These are phyloP conservation scores for Chondrus crispus DNA, from an alignment of 23 red algal species.

Conservation along the genomic window DNA sequence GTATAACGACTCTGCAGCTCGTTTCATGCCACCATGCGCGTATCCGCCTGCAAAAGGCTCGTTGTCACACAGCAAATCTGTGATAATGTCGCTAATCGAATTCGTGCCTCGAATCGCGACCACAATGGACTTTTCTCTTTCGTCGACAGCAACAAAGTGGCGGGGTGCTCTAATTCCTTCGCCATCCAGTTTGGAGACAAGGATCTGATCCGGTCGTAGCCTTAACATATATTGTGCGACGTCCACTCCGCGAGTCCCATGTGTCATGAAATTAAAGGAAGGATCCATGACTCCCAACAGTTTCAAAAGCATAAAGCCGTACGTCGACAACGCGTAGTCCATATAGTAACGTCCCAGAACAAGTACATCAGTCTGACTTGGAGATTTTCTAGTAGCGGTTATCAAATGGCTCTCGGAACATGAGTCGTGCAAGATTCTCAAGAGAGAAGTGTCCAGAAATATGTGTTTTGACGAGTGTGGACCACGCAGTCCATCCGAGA, in stretches of 20 bases:
- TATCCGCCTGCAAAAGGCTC: constrained; percentile 56
- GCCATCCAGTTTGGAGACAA: constrained; percentile 40
- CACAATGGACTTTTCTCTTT: constrained; percentile 29
- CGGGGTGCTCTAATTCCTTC: constrained; percentile 51
- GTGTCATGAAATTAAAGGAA: background rate
- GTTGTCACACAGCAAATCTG: constrained; percentile 58
- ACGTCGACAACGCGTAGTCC: constrained; percentile 43
- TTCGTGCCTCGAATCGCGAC: constrained; percentile 80
- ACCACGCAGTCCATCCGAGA: constrained; percentile 13
- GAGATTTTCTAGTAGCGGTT: background rate
- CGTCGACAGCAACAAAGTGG: constrained; percentile 60
- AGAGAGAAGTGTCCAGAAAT: constrained; percentile 38
- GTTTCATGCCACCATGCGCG: constrained; percentile 75
- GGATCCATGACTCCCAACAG: constrained; percentile 23
- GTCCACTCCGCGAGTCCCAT: constrained; percentile 39
- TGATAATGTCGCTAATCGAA: constrained; percentile 70
- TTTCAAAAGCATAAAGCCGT: constrained; percentile 37
- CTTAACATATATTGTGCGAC: constrained; percentile 47
- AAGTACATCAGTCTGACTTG: constrained; percentile 9
- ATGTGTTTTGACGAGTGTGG: constrained; percentile 20
- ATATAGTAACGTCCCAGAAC: constrained; percentile 32
- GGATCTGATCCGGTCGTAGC: constrained; percentile 11
- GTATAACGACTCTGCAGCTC: constrained; percentile 53
- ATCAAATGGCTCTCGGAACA: background rate
- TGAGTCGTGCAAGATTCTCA: constrained; percentile 21